These are phyloP conservation scores for Dichotomopilus funicola DNA, from an alignment of 2,329 filamentous ascomycete species.

Conservation along the genomic window DNA sequence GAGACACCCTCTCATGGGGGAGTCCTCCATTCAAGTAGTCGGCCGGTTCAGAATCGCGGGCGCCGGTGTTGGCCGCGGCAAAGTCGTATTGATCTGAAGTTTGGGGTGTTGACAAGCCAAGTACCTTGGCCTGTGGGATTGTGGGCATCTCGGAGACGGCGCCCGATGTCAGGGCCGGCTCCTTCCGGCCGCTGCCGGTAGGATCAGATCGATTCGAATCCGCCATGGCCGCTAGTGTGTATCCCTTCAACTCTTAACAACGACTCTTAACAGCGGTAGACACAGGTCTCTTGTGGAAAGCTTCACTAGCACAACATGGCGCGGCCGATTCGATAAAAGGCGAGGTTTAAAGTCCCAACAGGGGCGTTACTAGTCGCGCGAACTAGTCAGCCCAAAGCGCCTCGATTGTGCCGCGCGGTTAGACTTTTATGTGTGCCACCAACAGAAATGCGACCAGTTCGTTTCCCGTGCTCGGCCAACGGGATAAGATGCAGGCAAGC, in stretches of 20 bases:
- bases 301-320: constrained; percentile 23
- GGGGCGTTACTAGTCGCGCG: neutral
- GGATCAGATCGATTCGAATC: constrained; percentile 15
- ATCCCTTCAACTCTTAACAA: neutral
- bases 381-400: neutral
- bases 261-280: too few species aligned
- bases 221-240: constrained; percentile 15
- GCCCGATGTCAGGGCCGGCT: constrained; percentile 19
- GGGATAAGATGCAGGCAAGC: too few species aligned
- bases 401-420: neutral
- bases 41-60: constrained; percentile 23
- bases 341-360: neutral
- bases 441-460: too few species aligned
- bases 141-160: constrained; percentile 20
- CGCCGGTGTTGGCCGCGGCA: constrained; percentile 15
- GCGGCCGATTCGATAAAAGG: neutral
- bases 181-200: constrained; percentile 13
- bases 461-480: too few species aligned
- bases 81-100: constrained; percentile 26
- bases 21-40: constrained; percentile 35
- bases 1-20: constrained; percentile 29
- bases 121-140: constrained; percentile 21
- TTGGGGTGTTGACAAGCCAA: constrained; percentile 17
- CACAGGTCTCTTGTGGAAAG: neutral
- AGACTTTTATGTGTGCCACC: too few species aligned